Base-by-base conservation (phyloP, 2,329 filamentous ascomycete genomes). In the Aspergillus quadrilineatus region DNA sequence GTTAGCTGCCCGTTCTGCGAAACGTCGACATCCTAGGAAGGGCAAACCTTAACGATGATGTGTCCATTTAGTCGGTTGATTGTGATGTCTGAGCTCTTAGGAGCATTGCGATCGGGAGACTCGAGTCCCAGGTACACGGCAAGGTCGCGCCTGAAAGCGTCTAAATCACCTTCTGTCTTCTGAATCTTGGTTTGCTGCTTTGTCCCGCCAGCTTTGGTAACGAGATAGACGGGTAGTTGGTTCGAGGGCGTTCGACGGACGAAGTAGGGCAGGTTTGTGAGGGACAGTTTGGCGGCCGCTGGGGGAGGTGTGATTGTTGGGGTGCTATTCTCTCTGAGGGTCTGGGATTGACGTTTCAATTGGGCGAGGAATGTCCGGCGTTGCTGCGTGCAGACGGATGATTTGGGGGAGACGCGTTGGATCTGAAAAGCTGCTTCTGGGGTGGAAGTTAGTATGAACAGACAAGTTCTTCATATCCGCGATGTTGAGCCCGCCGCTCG, bases 161-260 rank as follows among this genome's bases (percentile, higher is more conserved):
- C 73, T 49, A 85, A 68, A 70, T 96, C 83, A 14, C 94, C 94
- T 56, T 90, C 85, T 49, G 93, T 82, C 74, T 89, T 92, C 72
- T 91, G 89, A 55, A 99, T 76, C 55, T 85, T 74, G 4, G 93
- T 95, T 66, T 89, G 75, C 66, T 86, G 84, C 69, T 86, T 80
- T 62, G 89, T 94, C 12, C 90, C 90, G 51, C 91, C 91, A 10
- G 85, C 81, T 77, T 90, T 92, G 62, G 76, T 79, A 63, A 85
- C 80, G 14, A 86, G 79, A 76, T 97, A 99, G 44, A 97, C 83
- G 26, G 90, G 86, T 2, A 94, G 78, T 63, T 90, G 85, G 47
- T 85, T 83, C 37, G 84, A 87, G 1, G 80, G 77, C 3, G 90
- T 93, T 60, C 91, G 87, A 50, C 80, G 79, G 62, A 97, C 82